Evolutionary conservation across 495 filamentous ascomycete species (phyloP), one percentile per base, ranked within the genome.

Genomic region (Usnea hakonensis): DNA sequence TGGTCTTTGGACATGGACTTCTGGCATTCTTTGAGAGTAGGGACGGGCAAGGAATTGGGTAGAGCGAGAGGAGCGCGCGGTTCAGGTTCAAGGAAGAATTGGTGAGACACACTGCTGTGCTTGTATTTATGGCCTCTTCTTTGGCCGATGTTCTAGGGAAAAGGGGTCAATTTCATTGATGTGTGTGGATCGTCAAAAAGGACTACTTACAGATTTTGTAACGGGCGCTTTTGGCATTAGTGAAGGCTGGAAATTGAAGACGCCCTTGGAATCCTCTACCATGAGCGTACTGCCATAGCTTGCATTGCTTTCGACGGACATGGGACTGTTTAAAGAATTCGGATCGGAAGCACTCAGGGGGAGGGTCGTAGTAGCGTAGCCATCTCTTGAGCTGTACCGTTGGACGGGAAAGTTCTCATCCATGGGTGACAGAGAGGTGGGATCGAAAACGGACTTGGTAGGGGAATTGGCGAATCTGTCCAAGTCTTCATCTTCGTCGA

Each of bases 121-220:
- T 96, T 96, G 81, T 97, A 98, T 70, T 94, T 91, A 78, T 98
- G 94, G 35, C 94, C 94, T 58, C 92, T 87, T 60, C 94, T 85
- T 73, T 96, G 91, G 65, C 93, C 94, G 68, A 97, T 83, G 64
- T 85, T 87, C 85, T 89, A 43, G 41, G 43, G 70, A 60, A 16
- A 37, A n/a, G 13, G 37, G 14, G 37, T 63, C 32, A 61, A 55
- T 46, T 38, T 38, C 38, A 46, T 62, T 64, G 41, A 55, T 35
- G 44, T 37, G 44, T 32, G 41, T 33, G 54, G 43, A 63, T 53
- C 57, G 32, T 57, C 41, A 36, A 33, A 57, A n/a, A 30, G 16
- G 16, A 32, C 36, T 13, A 73, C 85, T 60, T 81, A 94, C 90
- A 50, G 92, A 89, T 75, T 94, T 95, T 33, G 81, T 71, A 55